Evolutionary conservation across 2,329 filamentous ascomycete species (phyloP).

Genomic region (Chrysoporthe puriensis): DNA sequence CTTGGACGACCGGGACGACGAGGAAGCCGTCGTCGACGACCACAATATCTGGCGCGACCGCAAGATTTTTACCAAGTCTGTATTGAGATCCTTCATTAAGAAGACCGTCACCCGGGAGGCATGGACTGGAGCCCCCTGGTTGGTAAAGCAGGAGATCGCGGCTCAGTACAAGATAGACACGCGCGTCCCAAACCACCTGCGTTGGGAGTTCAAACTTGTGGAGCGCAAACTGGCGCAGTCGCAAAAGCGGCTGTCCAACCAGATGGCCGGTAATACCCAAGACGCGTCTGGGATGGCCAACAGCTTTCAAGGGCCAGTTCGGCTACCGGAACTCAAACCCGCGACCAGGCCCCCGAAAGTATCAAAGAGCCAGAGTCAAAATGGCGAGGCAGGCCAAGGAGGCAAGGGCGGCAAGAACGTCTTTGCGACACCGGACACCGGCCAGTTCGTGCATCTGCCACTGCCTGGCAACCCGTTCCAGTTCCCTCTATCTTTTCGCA

Average conservation of each 20-base stretch:
- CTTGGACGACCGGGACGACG: conserved; percentile 66
- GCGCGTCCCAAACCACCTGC: conserved; percentile 81
- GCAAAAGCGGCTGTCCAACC: conserved; percentile 59
- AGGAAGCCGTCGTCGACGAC: conserved; percentile 80
- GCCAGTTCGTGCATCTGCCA: conserved; percentile 43
- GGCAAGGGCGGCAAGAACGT: conserved; percentile 44
- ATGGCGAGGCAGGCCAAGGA: conserved; percentile 35
- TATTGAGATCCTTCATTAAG: conserved; percentile 91
- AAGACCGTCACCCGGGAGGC: conserved; percentile 90
- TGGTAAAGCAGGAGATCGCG: conserved; percentile 86
- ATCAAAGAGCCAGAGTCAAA: conserved; percentile 68
- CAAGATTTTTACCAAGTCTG: conserved; percentile 92
- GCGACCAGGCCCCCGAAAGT: conserved; percentile 70
- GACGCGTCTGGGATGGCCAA: conserved; percentile 46
- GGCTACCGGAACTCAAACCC: conserved; percentile 75
- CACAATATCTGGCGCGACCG: conserved; percentile 83
- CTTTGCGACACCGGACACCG: conserved; percentile 42
- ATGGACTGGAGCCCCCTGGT: conserved; percentile 96
- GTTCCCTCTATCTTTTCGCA: conserved; percentile 48
- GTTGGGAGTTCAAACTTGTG: conserved; percentile 77
- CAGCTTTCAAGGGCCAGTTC: conserved; percentile 51
- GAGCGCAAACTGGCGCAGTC: conserved; percentile 75
- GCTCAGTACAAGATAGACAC: conserved; percentile 83
- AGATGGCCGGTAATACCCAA: conserved; percentile 38
- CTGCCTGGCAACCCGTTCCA: conserved; percentile 52